phyloP scores from a whole-genome alignment of 768 basidiomycete species.

The Mycena belliarum region DNA sequence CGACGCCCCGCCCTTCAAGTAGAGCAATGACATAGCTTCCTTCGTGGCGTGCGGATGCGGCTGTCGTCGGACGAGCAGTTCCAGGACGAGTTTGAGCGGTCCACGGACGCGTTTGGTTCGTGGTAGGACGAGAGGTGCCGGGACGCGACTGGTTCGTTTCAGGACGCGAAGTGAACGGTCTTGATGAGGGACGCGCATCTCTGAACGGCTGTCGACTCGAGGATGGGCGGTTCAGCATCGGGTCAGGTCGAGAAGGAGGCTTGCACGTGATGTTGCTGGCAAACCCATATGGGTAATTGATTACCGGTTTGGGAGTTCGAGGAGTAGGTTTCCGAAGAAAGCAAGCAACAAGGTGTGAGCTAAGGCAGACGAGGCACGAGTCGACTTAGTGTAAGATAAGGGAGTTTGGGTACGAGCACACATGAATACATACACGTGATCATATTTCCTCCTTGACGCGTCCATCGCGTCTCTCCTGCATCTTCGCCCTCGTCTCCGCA shows the following conservation, averaged over 20 bases:
- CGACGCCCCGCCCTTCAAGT: slow-evolving; percentile 76
- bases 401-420: no score
- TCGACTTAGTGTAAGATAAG: no score
- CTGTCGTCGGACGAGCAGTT: slow-evolving; percentile 66
- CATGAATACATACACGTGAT: no score
- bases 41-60: slow-evolving; percentile 59
- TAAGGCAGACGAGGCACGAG: no score
- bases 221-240: slow-evolving; percentile 1
- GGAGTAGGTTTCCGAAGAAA: no score
- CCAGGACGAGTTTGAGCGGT: slow-evolving; percentile 61
- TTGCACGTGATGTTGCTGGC: no score
- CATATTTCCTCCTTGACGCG: no score
- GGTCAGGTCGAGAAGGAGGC: neutral
- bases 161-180: slow-evolving; percentile 14
- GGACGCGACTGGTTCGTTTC: slow-evolving; percentile 13
- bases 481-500: no score
- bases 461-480: no score
- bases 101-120: slow-evolving; percentile 44
- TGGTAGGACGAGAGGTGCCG: slow-evolving; percentile 22
- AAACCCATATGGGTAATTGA: no score
- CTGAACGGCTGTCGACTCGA: neutral
- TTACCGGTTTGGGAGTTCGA: no score
- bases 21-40: slow-evolving; percentile 67
- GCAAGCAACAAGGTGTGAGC: no score
- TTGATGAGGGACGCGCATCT: neutral